Percentiles rank a stretch among this genome's conserved stretches.
These are phyloP conservation scores for Pythium graminicola DNA, from an alignment of 352 stramenopile species.

Conservation along the genomic window DNA sequence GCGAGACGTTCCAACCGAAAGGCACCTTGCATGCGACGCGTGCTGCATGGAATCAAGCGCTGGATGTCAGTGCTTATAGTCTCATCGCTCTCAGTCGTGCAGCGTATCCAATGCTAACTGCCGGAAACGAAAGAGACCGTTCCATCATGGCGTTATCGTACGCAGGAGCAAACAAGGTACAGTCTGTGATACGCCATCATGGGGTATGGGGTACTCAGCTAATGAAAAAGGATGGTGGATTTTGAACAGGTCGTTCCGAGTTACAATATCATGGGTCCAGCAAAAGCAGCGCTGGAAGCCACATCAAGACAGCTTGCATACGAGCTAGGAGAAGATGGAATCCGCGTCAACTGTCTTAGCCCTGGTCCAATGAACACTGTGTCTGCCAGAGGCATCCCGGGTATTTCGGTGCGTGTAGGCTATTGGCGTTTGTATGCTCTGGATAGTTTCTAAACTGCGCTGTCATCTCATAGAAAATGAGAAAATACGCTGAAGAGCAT, in stretches of 20 bases:
- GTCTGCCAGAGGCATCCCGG: conserved; percentile 83
- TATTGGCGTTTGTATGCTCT: too few relatives aligned
- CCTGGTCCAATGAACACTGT: conserved; percentile 89
- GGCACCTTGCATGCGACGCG: conserved; percentile 46
- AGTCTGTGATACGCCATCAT: too few relatives aligned
- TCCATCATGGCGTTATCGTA: conserved; percentile 87
- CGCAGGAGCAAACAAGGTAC: conserved; percentile 58
- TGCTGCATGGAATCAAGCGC: conserved; percentile 64
- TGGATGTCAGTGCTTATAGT: conserved; percentile 87
- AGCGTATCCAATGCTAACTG: conserved; percentile 47
- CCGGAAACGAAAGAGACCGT: conserved; percentile 26
- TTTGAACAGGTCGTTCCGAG: conserved; percentile 62
- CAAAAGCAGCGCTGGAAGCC: conserved; percentile 86
- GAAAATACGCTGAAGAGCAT: conserved; percentile 56
- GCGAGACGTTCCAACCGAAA: conserved; percentile 53
- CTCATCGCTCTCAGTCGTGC: conserved; percentile 76
- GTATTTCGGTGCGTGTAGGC: conserved; percentile 70
- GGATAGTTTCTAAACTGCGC: not conserved
- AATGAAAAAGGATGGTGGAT: too few relatives aligned
- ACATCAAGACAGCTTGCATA: conserved; percentile 75
- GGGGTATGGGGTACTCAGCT: too few relatives aligned
- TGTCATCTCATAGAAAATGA: conserved; percentile 51
- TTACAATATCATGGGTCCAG: conserved; percentile 91
- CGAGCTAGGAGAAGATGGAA: conserved; percentile 64
- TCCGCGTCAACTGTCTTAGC: conserved; percentile 89